These are phyloP conservation scores for Wickerhamomyces bovis DNA, from an alignment of 805 yeast species.

Conservation along the genomic window DNA sequence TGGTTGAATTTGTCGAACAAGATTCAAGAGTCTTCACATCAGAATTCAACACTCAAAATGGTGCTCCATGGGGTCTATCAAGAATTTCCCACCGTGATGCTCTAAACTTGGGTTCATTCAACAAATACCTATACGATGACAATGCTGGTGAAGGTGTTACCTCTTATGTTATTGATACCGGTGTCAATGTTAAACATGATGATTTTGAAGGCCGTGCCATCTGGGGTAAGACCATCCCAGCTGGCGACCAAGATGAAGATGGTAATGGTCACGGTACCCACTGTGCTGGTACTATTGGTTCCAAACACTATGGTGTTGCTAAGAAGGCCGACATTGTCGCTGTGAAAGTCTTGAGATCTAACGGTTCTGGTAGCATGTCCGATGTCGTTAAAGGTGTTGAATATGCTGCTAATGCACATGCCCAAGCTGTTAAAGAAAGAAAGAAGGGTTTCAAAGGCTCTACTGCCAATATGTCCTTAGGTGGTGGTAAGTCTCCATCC, in stretches of 20 bases:
- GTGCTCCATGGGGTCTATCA: constrained; percentile 94
- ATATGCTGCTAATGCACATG: constrained; percentile 71
- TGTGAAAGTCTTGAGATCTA: constrained; percentile 74
- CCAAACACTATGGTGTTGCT: constrained; percentile 76
- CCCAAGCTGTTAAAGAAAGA: constrained; percentile 42
- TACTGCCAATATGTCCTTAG: constrained; percentile 88
- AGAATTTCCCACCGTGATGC: constrained; percentile 80
- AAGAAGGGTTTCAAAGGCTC: constrained; percentile 75
- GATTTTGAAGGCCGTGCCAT: constrained; percentile 80
- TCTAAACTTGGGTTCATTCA: constrained; percentile 60
- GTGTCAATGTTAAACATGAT: constrained; percentile 66
- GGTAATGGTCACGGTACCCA: constrained; percentile 96
- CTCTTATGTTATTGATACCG: constrained; percentile 86
- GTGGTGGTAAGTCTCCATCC: constrained; percentile 88
- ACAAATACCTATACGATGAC: constrained; percentile 65
- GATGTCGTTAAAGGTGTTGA: constrained; percentile 83
- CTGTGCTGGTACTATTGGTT: constrained; percentile 93
- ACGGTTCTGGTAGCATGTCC: constrained; percentile 80
- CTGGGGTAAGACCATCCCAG: constrained; percentile 82
- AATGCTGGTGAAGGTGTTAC: constrained; percentile 81
- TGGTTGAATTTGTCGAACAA: constrained; percentile 64
- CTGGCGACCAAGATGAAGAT: constrained; percentile 63
- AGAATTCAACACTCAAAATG: constrained; percentile 63
- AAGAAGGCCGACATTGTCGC: constrained; percentile 76
- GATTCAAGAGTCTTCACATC: constrained; percentile 66